These are phyloP conservation scores for Aulographum hederae DNA, from an alignment of 2,329 filamentous ascomycete species.

Conservation along the genomic window DNA sequence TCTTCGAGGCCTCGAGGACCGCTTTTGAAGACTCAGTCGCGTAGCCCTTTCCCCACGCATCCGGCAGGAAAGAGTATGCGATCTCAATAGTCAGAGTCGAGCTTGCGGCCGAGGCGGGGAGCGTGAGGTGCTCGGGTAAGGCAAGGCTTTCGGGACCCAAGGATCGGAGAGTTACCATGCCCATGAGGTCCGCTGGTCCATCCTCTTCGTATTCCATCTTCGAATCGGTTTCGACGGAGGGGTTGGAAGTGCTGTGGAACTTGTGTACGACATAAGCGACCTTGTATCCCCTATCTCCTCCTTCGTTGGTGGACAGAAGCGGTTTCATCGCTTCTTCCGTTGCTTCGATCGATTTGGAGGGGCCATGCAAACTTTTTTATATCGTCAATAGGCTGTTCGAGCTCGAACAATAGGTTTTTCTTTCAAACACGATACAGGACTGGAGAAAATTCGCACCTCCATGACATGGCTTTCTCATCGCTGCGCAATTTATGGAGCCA, in stretches of 20 bases:
- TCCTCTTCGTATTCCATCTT: not conserved
- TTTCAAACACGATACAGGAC: no score
- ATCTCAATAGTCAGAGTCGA: slow-evolving; percentile 10
- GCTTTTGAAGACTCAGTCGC: slow-evolving; percentile 10
- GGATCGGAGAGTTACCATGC: slow-evolving; percentile 10
- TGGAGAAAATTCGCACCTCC: slow-evolving; percentile 13
- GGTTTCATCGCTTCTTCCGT: slow-evolving; percentile 10
- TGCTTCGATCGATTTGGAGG: slow-evolving; percentile 12
- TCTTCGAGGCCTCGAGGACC: slow-evolving; percentile 10
- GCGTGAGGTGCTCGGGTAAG: slow-evolving; percentile 7
- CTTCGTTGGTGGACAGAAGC: slow-evolving; percentile 7
- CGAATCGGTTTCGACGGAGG: not conserved
- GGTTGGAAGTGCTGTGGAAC: slow-evolving; percentile 6
- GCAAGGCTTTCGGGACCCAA: slow-evolving; percentile 7
- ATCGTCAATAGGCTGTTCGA: no score
- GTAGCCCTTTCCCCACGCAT: slow-evolving; percentile 9
- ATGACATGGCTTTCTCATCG: slow-evolving; percentile 12
- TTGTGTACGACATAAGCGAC: slow-evolving; percentile 13
- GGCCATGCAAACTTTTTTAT: no score
- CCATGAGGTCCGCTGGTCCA: slow-evolving; percentile 10
- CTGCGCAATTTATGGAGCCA: slow-evolving; percentile 16
- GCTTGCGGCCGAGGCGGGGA: slow-evolving; percentile 4
- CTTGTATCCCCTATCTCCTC: slow-evolving; percentile 8
- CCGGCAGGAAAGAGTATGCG: slow-evolving; percentile 8
- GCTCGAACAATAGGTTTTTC: no score